A percentile compares a stretch with the other conserved stretches of the same genome.
Evolutionary conservation across 1,284 basidiomycete genomes (phyloP).

Genomic region (Cronartium quercuum): DNA sequence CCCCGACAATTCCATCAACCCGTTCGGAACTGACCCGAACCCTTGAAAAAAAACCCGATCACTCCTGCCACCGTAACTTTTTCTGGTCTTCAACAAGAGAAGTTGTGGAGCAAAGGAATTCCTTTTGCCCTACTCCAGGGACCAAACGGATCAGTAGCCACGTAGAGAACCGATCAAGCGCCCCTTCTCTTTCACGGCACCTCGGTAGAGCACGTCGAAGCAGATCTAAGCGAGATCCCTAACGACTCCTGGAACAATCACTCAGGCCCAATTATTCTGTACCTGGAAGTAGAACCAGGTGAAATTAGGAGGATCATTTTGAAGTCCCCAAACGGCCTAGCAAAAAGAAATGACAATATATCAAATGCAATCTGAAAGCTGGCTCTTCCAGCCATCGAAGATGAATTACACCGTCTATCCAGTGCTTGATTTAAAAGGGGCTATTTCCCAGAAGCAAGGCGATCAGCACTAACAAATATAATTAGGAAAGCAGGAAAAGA

Average conservation of each 20-base stretch:
- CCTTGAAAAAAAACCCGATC: no score
- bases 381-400: neutral
- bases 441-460: conserved; percentile 9
- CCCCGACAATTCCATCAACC: no score
- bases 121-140: neutral
- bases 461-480: conserved; percentile 1
- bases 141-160: neutral
- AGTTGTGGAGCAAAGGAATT: no score
- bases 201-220: neutral
- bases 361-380: neutral
- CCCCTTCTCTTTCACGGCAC: neutral
- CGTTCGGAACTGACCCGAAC: no score
- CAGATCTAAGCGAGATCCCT: neutral
- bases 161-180: neutral
- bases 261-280: no score
- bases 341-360: neutral
- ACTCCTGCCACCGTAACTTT: no score
- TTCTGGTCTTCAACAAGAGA: no score
- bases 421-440: neutral
- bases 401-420: neutral
- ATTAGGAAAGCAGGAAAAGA: conserved; percentile 2
- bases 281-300: neutral
- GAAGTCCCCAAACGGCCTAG: neutral
- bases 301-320: neutral
- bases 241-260: no score